A percentile compares a stretch with the other conserved stretches of the same genome.
These are phyloP conservation scores for Psilocybe azurescens DNA, from an alignment of 768 basidiomycete species.

Conservation along the genomic window DNA sequence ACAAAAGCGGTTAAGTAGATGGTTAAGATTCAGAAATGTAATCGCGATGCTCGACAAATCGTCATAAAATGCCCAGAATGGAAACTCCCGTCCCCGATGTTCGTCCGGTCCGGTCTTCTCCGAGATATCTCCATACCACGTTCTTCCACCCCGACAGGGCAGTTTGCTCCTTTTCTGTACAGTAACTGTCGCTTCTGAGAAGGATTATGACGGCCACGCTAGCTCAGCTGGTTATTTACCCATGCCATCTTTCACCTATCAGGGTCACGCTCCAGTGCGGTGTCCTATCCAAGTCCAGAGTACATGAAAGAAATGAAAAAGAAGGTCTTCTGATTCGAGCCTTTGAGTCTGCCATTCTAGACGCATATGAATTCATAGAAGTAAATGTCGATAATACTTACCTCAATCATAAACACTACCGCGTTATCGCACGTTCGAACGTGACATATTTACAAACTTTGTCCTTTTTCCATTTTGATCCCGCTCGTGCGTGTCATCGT, in stretches of 20 bases:
- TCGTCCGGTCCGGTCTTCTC: constrained; percentile 25
- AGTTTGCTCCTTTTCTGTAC: background rate
- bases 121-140: constrained; percentile 25
- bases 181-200: background rate
- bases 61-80: constrained; percentile 26
- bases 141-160: background rate
- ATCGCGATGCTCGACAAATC: constrained; percentile 32
- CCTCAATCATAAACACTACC: background rate
- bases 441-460: background rate
- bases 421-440: constrained; percentile 1
- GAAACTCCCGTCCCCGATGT: constrained; percentile 26
- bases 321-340: constrained; percentile 2
- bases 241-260: background rate
- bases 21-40: constrained; percentile 14
- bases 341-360: background rate
- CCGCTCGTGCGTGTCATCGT: background rate
- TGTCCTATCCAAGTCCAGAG: background rate
- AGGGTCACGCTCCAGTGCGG: background rate
- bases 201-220: background rate
- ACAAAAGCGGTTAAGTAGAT: constrained; percentile 12
- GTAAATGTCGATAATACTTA: background rate
- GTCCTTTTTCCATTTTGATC: background rate
- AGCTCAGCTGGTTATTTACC: background rate
- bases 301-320: background rate
- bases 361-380: background rate